phyloP scores from a whole-genome alignment of 768 basidiomycete species.

The Tylopilus sp. region DNA sequence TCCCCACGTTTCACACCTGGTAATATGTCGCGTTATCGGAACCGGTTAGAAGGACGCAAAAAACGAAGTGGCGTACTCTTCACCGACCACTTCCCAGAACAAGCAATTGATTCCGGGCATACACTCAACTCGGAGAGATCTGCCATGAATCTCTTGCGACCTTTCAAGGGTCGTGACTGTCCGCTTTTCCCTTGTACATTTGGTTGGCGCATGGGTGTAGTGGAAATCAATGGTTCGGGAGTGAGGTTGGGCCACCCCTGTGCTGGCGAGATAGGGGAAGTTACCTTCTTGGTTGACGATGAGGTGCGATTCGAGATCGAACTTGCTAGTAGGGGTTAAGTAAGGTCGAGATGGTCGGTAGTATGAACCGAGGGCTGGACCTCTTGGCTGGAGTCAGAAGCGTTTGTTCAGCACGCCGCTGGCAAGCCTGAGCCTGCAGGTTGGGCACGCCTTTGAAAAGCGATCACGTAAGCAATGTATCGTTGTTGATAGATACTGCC shows the following conservation, averaged over 20 bases:
- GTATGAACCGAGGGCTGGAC: neutral
- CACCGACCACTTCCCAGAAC: conserved; percentile 37
- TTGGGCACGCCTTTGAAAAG: neutral
- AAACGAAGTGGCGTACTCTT: conserved; percentile 36
- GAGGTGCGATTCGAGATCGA: neutral
- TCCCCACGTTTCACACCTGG: conserved; percentile 54
- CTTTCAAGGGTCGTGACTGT: conserved; percentile 41
- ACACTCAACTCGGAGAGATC: conserved; percentile 50
- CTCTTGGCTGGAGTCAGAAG: too few species aligned
- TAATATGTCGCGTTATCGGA: neutral
- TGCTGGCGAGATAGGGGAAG: neutral
- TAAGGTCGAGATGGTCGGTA: neutral
- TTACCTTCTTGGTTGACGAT: neutral
- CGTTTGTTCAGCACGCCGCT: too few species aligned
- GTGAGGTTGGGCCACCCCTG: neutral
- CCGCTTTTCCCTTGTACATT: neutral
- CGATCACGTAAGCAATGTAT: neutral
- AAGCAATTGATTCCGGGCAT: conserved; percentile 35
- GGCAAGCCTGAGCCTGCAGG: too few species aligned
- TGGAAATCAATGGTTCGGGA: too few species aligned
- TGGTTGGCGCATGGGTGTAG: neutral
- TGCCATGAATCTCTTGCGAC: conserved; percentile 53
- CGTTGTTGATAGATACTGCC: neutral
- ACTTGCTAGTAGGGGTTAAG: neutral
- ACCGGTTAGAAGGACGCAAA: neutral